Percentiles rank a stretch among this genome's conserved stretches.
These are phyloP conservation scores for Microstroma glucosiphilum DNA, from an alignment of 1,284 basidiomycete species.

Conservation along the genomic window DNA sequence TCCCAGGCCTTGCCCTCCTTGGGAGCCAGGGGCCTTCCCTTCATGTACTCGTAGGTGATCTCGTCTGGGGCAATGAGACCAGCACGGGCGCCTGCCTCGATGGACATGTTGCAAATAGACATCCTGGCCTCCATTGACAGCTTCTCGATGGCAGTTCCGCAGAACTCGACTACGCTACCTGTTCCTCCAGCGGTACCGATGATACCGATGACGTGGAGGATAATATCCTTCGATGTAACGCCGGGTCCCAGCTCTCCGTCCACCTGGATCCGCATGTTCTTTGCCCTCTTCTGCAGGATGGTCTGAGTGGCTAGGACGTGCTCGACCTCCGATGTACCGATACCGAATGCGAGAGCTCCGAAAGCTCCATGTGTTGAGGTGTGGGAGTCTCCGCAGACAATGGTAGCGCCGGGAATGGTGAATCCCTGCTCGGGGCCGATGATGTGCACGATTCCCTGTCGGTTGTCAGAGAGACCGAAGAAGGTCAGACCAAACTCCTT, in stretches of 20 bases:
- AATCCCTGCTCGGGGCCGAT: slow-evolving; percentile 49
- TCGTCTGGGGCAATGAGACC: slow-evolving; percentile 49
- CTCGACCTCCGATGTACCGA: slow-evolving; percentile 49
- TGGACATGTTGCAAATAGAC: slow-evolving; percentile 51
- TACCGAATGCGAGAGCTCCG: slow-evolving; percentile 49
- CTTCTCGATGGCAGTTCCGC: slow-evolving; percentile 40
- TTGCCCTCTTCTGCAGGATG: slow-evolving; percentile 45
- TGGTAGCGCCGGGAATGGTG: slow-evolving; percentile 46
- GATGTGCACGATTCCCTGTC: slow-evolving; percentile 50
- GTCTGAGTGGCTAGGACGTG: slow-evolving; percentile 50
- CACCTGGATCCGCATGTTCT: slow-evolving; percentile 49
- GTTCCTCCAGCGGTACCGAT: slow-evolving; percentile 50
- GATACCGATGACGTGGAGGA: slow-evolving; percentile 47
- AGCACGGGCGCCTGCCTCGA: slow-evolving; percentile 50
- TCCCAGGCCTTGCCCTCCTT: slow-evolving; percentile 42
- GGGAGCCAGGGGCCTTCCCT: slow-evolving; percentile 45
- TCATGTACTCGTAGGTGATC: slow-evolving; percentile 47
- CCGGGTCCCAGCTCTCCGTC: slow-evolving; percentile 44
- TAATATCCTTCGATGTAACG: slow-evolving; percentile 48
- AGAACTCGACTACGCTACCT: slow-evolving; percentile 46
- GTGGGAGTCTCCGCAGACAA: slow-evolving; percentile 50
- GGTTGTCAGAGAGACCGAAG: slow-evolving; percentile 45
- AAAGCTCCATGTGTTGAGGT: slow-evolving; percentile 50
- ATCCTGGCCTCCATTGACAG: slow-evolving; percentile 49
- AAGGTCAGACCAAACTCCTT: slow-evolving; percentile 49